Evolutionary conservation across 2,329 filamentous ascomycete genomes (phyloP).

Genomic region (Cladosporium sp.): DNA sequence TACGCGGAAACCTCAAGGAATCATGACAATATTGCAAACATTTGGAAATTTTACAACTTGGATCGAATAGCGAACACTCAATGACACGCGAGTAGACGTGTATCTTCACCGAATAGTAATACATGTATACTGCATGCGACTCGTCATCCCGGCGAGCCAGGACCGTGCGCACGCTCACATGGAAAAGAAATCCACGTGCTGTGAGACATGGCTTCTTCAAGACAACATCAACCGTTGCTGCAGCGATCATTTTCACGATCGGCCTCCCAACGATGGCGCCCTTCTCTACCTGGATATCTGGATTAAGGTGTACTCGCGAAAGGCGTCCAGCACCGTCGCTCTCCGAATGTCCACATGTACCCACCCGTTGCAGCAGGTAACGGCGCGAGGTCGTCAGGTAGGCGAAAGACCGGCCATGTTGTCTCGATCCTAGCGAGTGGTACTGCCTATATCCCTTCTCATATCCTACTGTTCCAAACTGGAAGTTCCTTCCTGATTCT

Average conservation of each 20-base stretch:
- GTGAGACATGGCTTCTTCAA: neutral
- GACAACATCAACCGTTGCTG: neutral
- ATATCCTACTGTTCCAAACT: neutral
- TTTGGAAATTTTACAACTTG: too few relatives aligned
- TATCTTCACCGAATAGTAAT: too few relatives aligned
- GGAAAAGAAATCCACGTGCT: neutral
- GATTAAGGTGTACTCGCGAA: neutral
- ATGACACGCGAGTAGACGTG: too few relatives aligned
- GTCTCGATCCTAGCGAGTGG: neutral
- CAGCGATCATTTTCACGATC: neutral
- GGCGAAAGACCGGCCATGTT: neutral
- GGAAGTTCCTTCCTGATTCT: neutral
- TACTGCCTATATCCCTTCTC: neutral
- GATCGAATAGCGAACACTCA: too few relatives aligned
- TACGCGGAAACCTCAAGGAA: too few relatives aligned
- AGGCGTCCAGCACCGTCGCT: neutral
- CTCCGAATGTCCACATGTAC: neutral
- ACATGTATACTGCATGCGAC: too few relatives aligned
- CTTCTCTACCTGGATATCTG: neutral
- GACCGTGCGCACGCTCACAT: too few relatives aligned
- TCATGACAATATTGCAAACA: too few relatives aligned
- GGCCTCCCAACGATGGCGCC: neutral
- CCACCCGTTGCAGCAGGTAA: neutral
- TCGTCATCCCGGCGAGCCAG: too few relatives aligned
- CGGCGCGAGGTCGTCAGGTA: neutral